These are phyloP conservation scores for Plasmodium ovale DNA, from an alignment of 169 alveolate genomes.

Conservation along the genomic window DNA sequence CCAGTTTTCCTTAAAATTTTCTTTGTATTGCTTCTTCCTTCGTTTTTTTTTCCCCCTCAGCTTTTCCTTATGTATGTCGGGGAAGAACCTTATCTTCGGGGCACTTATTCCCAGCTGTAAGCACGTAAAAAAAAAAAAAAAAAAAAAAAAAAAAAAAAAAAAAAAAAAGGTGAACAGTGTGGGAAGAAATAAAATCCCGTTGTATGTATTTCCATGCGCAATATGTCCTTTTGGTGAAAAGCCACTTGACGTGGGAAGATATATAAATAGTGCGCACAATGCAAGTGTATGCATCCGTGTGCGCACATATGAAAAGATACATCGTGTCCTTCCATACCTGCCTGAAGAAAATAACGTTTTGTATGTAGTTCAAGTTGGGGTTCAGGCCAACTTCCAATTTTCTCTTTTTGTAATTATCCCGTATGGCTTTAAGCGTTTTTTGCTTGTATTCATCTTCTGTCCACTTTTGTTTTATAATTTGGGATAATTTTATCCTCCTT, in stretches of 20 bases:
- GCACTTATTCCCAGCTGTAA: conserved; percentile 59
- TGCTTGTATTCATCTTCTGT: conserved; percentile 53
- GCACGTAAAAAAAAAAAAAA: not conserved
- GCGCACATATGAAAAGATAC: not conserved
- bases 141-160: not conserved
- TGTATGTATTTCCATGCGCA: too few species aligned
- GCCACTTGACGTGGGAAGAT: too few species aligned
- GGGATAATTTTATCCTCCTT: conserved; percentile 56
- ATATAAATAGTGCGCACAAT: too few species aligned
- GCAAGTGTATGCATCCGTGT: not conserved
- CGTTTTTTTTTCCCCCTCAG: conserved; percentile 50
- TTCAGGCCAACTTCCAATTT: conserved; percentile 58
- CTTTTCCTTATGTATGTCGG: conserved; percentile 50
- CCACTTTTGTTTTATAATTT: conserved; percentile 73
- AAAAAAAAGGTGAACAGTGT: too few species aligned
- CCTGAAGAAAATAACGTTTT: conserved; percentile 55
- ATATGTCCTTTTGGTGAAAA: too few species aligned
- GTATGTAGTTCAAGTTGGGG: conserved; percentile 57
- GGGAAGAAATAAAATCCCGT: too few species aligned
- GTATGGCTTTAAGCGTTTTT: conserved; percentile 54
- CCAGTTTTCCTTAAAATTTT: conserved; percentile 67
- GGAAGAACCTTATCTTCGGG: conserved; percentile 59
- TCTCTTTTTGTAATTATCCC: conserved; percentile 66
- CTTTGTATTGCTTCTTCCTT: conserved; percentile 21
- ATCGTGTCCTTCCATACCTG: conserved; percentile 37